These are phyloP conservation scores for Trametes sanguinea DNA, from an alignment of 768 basidiomycete genomes.

Conservation along the genomic window DNA sequence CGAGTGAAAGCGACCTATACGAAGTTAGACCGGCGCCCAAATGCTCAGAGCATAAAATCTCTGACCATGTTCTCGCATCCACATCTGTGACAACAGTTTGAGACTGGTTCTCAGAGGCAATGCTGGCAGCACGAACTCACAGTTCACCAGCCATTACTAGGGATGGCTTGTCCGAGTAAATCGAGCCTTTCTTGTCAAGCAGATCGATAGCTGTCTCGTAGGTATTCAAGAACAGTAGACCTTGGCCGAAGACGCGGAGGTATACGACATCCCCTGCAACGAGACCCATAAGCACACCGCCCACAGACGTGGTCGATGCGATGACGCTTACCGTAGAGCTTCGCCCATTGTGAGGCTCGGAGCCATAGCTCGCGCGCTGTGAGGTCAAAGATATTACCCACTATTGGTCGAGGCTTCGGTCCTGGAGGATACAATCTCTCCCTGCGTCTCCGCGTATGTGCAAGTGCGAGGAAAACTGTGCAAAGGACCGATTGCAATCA, in stretches of 20 bases:
- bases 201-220: conserved; percentile 61
- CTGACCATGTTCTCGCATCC: conserved; percentile 68
- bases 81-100: conserved; percentile 34
- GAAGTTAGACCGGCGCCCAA: no score
- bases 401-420: conserved; percentile 61
- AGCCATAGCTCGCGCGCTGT: conserved; percentile 67
- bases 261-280: conserved; percentile 61
- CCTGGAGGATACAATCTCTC: conserved; percentile 56
- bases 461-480: not conserved
- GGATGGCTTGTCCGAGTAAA: conserved; percentile 74
- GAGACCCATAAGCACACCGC: not conserved
- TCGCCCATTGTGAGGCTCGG: conserved; percentile 59
- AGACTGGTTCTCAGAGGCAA: not conserved
- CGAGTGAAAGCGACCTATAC: conserved; percentile 61
- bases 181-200: conserved; percentile 67
- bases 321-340: conserved; percentile 53
- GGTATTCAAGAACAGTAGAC: conserved; percentile 67
- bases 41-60: not conserved
- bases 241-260: conserved; percentile 64
- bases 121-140: conserved; percentile 41
- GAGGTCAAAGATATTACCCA: conserved; percentile 67
- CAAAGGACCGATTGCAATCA: not conserved
- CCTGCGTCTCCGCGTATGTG: not conserved
- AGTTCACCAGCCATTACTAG: conserved; percentile 73
- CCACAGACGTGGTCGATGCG: not conserved